Evolutionary conservation across 2,329 filamentous ascomycete species (phyloP).

Genomic region (Pseudocercospora fuligena): DNA sequence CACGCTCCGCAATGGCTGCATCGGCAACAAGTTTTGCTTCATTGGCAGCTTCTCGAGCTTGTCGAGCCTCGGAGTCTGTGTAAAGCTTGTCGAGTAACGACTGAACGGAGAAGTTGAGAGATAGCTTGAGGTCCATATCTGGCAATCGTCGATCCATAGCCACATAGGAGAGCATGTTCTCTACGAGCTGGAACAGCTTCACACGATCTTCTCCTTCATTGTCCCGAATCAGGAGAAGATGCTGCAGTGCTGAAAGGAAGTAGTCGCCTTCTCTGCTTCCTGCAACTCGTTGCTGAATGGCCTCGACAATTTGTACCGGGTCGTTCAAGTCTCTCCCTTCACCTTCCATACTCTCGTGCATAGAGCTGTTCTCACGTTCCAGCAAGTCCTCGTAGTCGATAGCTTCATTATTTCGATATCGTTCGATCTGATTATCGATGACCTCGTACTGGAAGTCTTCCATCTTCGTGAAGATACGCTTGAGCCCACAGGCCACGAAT

Average conservation of each 20-base stretch:
- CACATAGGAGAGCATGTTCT: slow-evolving; percentile 98
- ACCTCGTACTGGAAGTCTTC: slow-evolving; percentile 97
- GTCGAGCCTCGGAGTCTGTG: slow-evolving; percentile 91
- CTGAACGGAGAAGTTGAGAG: slow-evolving; percentile 95
- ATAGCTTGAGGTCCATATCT: slow-evolving; percentile 97
- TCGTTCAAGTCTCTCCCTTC: slow-evolving; percentile 92
- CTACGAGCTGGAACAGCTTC: slow-evolving; percentile 95
- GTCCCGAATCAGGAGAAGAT: slow-evolving; percentile 88
- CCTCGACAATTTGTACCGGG: slow-evolving; percentile 89
- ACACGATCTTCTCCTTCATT: slow-evolving; percentile 90
- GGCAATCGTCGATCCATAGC: slow-evolving; percentile 95
- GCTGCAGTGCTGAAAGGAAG: slow-evolving; percentile 92
- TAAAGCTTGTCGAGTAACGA: slow-evolving; percentile 93
- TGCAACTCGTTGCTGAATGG: slow-evolving; percentile 82
- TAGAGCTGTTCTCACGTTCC: slow-evolving; percentile 86
- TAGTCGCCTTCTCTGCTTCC: slow-evolving; percentile 91
- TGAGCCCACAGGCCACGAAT: slow-evolving; percentile 94
- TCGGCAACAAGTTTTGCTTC: slow-evolving; percentile 93
- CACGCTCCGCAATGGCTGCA: slow-evolving; percentile 91
- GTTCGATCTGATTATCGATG: slow-evolving; percentile 97
- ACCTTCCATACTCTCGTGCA: slow-evolving; percentile 83
- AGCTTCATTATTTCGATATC: slow-evolving; percentile 89
- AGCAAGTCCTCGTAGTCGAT: slow-evolving; percentile 98
- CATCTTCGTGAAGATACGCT: slow-evolving; percentile 94
- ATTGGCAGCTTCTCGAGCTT: slow-evolving; percentile 87